These are phyloP conservation scores for Euphorbia tirucalli DNA, from an alignment of 345 rosid genomes.

Conservation along the genomic window DNA sequence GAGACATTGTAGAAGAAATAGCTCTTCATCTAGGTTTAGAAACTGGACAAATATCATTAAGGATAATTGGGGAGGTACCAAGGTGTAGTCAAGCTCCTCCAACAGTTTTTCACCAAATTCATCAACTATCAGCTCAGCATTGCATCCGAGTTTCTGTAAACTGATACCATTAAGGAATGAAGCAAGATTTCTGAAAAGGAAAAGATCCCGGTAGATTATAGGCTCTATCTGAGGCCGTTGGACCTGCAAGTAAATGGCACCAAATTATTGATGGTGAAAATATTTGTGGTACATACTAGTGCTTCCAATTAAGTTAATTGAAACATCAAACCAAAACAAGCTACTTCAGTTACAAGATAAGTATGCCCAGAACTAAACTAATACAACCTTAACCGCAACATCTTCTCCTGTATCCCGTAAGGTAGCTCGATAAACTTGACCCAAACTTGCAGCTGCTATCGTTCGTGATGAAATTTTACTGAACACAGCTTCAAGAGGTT, in stretches of 20 bases:
- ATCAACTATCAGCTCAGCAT: constrained; percentile 92
- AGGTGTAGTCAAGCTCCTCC: constrained; percentile 98
- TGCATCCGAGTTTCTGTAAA: constrained; percentile 88
- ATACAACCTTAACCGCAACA: constrained; percentile 90
- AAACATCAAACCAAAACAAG: not conserved
- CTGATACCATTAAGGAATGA: constrained; percentile 91
- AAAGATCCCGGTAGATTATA: constrained; percentile 87
- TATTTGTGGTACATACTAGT: not conserved
- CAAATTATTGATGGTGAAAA: too few species aligned
- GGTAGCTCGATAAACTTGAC: constrained; percentile 98
- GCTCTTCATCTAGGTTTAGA: not conserved
- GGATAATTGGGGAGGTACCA: constrained; percentile 51
- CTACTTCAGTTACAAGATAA: constrained; percentile 8
- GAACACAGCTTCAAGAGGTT: constrained; percentile 81
- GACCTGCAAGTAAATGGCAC: constrained; percentile 69
- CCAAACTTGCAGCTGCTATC: constrained; percentile 96
- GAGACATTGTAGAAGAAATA: not conserved
- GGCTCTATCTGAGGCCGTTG: constrained; percentile 93
- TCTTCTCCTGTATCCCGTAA: constrained; percentile 82
- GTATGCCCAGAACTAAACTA: constrained; percentile 4
- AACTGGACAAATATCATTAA: not conserved
- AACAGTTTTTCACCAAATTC: constrained; percentile 96
- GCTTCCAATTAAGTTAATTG: not conserved
- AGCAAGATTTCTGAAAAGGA: constrained; percentile 90
- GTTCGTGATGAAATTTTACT: constrained; percentile 79